Base-by-base conservation (phyloP, 345 rosid genomes). In the Salix suchowensis region DNA sequence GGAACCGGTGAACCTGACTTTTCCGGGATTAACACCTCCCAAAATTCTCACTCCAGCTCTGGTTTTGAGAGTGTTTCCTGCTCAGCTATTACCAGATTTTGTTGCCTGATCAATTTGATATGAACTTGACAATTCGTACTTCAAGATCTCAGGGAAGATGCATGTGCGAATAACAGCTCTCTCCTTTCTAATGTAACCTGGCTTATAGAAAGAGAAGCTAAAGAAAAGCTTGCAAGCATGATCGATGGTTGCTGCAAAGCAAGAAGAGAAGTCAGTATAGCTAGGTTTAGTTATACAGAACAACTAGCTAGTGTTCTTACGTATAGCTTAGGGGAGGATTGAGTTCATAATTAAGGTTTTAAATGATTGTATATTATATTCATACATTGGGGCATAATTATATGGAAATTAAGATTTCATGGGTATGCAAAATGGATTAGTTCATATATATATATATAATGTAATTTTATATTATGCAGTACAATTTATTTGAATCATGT, bases 61-160 rank as follows among this genome's bases (percentile, higher is more conserved):
- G 84, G 77, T 39, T 89, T 78, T 42, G 88, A 87, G 42, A 78
- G 70, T 75, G 78, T 89, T 89, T 72, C 87, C 87, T 23, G 89
- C 87, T 3, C 90, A 83, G 40, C 52, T 89, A 73, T 77, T 88
- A 82, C 91, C 87, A 36, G 91, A 87, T 79, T 89, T 86, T 23
- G 87, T 88, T 75, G 64, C 87, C 24, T 89, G 86, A 87, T 52
- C 32, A 24, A 7, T 18, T 5, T 7, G 9, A 48, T 46, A 24
- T 66, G 69, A 14, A 30, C 44, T 66, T 28, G 36, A 55, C 62
- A 42, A 0, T 55, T n/a, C 62, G n/a, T 3, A 55, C 11, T n/a
- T 55, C 62, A 55, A 55, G 5, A 55, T n/a, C 62, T 55, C 28
- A 55, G 62, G 14, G n/a, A n/a, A n/a, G 28, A n/a, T 55, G 62